Evolutionary conservation across 768 basidiomycete genomes (phyloP).

Genomic region (Punctularia strigosozonata): DNA sequence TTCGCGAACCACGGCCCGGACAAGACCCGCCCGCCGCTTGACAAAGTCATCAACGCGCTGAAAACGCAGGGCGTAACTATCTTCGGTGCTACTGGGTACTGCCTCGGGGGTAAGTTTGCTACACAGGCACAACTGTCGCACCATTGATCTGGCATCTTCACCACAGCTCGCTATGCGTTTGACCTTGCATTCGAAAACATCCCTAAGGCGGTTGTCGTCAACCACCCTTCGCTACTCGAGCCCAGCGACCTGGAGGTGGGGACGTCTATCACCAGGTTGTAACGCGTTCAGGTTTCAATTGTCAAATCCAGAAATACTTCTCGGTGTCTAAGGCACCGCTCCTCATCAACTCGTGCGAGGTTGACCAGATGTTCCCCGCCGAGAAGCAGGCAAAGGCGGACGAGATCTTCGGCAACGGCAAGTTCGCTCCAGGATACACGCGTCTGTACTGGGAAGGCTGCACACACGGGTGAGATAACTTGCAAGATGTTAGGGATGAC

Average conservation of each 20-base stretch:
- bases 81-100: constrained; percentile 31
- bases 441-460: constrained; percentile 25
- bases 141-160: neutral
- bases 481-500: constrained; percentile 17
- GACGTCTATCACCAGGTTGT: neutral
- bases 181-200: constrained; percentile 31
- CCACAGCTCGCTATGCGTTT: constrained; percentile 27
- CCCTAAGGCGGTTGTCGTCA: constrained; percentile 25
- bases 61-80: constrained; percentile 24
- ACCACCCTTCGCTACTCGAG: constrained; percentile 35
- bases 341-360: constrained; percentile 29
- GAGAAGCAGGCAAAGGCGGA: constrained; percentile 22
- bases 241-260: constrained; percentile 26
- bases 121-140: neutral
- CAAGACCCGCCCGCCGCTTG: constrained; percentile 21
- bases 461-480: constrained; percentile 21
- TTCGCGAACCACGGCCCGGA: constrained; percentile 19
- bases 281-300: neutral
- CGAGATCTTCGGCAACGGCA: constrained; percentile 25
- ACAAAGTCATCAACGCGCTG: constrained; percentile 25
- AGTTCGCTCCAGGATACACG: constrained; percentile 25
- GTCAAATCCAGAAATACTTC: constrained; percentile 18
- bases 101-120: constrained; percentile 23
- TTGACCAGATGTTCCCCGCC: constrained; percentile 20
- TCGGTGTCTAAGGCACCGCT: constrained; percentile 24